Conservation (phyloP, 768 basidiomycete genomes). For the Tylopilus intermedius region DNA sequence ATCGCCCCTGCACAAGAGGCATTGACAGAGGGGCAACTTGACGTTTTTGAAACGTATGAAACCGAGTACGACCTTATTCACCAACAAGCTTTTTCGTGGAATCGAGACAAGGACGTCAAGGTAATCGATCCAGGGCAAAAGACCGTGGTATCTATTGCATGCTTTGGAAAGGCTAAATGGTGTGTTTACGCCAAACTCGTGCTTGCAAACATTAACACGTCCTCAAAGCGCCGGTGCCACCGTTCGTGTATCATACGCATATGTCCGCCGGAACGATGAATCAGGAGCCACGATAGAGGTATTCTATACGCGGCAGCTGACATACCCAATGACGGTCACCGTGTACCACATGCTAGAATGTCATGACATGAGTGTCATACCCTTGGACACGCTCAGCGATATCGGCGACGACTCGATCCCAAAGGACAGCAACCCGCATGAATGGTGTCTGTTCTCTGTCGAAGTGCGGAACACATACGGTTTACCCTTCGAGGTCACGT, state of each 20-base stretch:
- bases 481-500: slow-evolving; percentile 82
- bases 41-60: slow-evolving; percentile 85
- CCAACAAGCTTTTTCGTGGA: slow-evolving; percentile 79
- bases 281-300: slow-evolving; percentile 37
- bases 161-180: slow-evolving; percentile 92
- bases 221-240: slow-evolving; percentile 63
- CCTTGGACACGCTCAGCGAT: slow-evolving; percentile 38
- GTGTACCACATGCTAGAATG: slow-evolving; percentile 96
- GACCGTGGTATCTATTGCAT: slow-evolving; percentile 60
- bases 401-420: slow-evolving; percentile 28
- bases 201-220: background rate
- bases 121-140: slow-evolving; percentile 67
- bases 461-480: slow-evolving; percentile 93
- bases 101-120: slow-evolving; percentile 38
- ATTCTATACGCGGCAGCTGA: slow-evolving; percentile 84
- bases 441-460: slow-evolving; percentile 84
- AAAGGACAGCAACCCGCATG: slow-evolving; percentile 44
- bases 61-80: slow-evolving; percentile 77
- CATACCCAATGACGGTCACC: slow-evolving; percentile 86
- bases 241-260: slow-evolving; percentile 81
- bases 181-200: slow-evolving; percentile 37
- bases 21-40: slow-evolving; percentile 73
- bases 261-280: slow-evolving; percentile 44
- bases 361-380: slow-evolving; percentile 73
- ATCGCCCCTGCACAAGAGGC: slow-evolving; percentile 69